Percentiles rank a stretch among this genome's conserved stretches.
phyloP scores from a whole-genome alignment of 2,329 filamentous ascomycete species.

The Trichoderma koningiopsis region DNA sequence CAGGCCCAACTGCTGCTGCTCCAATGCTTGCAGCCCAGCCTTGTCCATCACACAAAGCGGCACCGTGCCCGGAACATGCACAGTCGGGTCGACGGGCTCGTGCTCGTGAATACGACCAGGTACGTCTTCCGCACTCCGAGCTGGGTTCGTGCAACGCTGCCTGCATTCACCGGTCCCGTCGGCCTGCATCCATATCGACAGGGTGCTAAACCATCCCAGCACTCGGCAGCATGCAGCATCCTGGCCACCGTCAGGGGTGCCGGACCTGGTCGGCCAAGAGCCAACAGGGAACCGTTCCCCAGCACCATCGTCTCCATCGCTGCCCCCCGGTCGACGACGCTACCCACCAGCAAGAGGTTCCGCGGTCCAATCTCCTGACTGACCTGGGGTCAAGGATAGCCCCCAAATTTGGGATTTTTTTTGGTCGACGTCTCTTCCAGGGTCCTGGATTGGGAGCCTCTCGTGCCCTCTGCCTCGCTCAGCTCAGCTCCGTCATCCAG shows the following conservation, averaged over 20 bases:
- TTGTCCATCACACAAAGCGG: slow-evolving; percentile 9
- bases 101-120: background rate
- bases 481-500: slow-evolving; percentile 16
- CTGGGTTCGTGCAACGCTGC: slow-evolving; percentile 12
- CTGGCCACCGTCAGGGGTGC: slow-evolving; percentile 1
- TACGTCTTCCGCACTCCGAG: background rate
- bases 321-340: slow-evolving; percentile 14
- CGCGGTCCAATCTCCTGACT: slow-evolving; percentile 21
- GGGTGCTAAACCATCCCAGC: slow-evolving; percentile 11
- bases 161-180: slow-evolving; percentile 18
- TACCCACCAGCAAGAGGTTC: slow-evolving; percentile 7
- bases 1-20: background rate
- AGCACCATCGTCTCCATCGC: slow-evolving; percentile 21
- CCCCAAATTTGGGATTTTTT: slow-evolving; percentile 19
- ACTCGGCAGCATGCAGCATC: slow-evolving; percentile 22
- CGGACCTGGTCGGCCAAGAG: slow-evolving; percentile 11
- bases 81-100: background rate
- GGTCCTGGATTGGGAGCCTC: slow-evolving; percentile 8
- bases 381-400: slow-evolving; percentile 20
- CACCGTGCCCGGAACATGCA: background rate
- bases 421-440: background rate
- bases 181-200: slow-evolving; percentile 11
- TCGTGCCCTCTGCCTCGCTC: slow-evolving; percentile 12
- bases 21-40: slow-evolving; percentile 13
- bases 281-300: slow-evolving; percentile 24